These are phyloP conservation scores for Aspergillus carbonarius DNA, from an alignment of 2,329 filamentous ascomycete species.

Conservation along the genomic window DNA sequence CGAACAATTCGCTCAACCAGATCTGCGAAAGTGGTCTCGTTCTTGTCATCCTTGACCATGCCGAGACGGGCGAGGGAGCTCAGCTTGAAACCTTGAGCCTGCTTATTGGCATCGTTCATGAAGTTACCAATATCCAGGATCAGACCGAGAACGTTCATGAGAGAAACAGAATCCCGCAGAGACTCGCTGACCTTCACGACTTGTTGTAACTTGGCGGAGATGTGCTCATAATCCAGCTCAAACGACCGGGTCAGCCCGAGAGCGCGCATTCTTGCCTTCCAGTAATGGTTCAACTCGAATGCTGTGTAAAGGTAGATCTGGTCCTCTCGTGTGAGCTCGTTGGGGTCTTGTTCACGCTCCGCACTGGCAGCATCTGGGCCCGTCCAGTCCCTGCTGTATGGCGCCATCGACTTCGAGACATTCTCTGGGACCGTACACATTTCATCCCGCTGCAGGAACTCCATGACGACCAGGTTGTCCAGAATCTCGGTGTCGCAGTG, in stretches of 20 bases:
- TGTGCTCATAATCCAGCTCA: slow-evolving; percentile 87
- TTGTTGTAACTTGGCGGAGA: slow-evolving; percentile 78
- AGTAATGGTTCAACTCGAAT: slow-evolving; percentile 94
- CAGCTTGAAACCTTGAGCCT: slow-evolving; percentile 96
- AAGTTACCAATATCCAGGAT: slow-evolving; percentile 99
- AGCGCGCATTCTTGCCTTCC: slow-evolving; percentile 96
- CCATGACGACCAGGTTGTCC: slow-evolving; percentile 90
- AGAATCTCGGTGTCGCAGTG: slow-evolving; percentile 89
- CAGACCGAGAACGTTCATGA: slow-evolving; percentile 94
- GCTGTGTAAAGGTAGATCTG: slow-evolving; percentile 93
- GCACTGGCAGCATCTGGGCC: slow-evolving; percentile 77
- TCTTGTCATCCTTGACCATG: slow-evolving; percentile 99
- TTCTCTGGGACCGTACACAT: slow-evolving; percentile 92
- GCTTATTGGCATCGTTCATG: slow-evolving; percentile 99
- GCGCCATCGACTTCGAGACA: slow-evolving; percentile 83
- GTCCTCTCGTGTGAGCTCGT: slow-evolving; percentile 87
- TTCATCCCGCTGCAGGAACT: slow-evolving; percentile 90
- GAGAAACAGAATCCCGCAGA: slow-evolving; percentile 81
- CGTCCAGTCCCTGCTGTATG: slow-evolving; percentile 96
- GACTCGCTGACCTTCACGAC: slow-evolving; percentile 88
- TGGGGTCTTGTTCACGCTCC: slow-evolving; percentile 78
- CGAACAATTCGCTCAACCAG: slow-evolving; percentile 94
- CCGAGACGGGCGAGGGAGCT: slow-evolving; percentile 87
- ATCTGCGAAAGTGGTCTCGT: slow-evolving; percentile 92
- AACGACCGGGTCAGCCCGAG: slow-evolving; percentile 79